Percentiles rank a stretch among this genome's conserved stretches.
Conservation (phyloP, 140 eudicot genomes). For the Senecio squalidus region DNA sequence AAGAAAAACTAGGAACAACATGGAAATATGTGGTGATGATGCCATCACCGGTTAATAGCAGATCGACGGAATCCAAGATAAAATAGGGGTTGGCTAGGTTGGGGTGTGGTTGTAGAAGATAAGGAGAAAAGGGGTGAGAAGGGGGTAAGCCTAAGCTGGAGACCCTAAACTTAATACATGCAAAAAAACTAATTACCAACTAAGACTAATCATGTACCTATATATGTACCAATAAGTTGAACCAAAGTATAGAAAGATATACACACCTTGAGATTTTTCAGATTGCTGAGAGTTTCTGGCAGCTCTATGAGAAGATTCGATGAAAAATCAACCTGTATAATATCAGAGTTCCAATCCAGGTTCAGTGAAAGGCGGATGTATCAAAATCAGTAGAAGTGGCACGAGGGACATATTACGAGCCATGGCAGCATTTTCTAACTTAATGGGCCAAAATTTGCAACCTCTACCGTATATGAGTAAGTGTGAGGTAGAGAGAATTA, state of each 20-base stretch:
- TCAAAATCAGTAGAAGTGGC: slow-evolving; percentile 1
- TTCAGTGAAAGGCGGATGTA: not conserved
- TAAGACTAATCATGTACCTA: not conserved
- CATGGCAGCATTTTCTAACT: too few relatives aligned
- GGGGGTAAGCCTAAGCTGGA: not conserved
- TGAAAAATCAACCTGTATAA: slow-evolving; percentile 80
- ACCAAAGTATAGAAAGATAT: not conserved
- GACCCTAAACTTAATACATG: not conserved
- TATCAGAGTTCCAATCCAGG: slow-evolving; percentile 21
- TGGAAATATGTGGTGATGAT: too few relatives aligned
- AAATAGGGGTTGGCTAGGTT: too few relatives aligned
- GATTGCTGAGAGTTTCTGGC: slow-evolving; percentile 62
- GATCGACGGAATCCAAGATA: too few relatives aligned
- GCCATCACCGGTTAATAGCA: too few relatives aligned
- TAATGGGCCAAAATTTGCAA: not conserved
- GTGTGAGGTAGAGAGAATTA: slow-evolving; percentile 9
- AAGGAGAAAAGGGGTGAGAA: too few relatives aligned
- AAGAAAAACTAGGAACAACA: too few relatives aligned
- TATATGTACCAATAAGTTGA: not conserved
- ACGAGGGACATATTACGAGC: not conserved
- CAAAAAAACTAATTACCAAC: not conserved
- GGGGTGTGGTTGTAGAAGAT: too few relatives aligned
- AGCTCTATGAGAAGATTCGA: slow-evolving; percentile 77
- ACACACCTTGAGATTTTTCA: slow-evolving; percentile 66
- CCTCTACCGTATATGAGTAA: too few relatives aligned